A percentile compares a stretch with the other conserved stretches of the same genome.
Conservation (phyloP, 352 stramenopile genomes). For the Phytophthora megakarya region DNA sequence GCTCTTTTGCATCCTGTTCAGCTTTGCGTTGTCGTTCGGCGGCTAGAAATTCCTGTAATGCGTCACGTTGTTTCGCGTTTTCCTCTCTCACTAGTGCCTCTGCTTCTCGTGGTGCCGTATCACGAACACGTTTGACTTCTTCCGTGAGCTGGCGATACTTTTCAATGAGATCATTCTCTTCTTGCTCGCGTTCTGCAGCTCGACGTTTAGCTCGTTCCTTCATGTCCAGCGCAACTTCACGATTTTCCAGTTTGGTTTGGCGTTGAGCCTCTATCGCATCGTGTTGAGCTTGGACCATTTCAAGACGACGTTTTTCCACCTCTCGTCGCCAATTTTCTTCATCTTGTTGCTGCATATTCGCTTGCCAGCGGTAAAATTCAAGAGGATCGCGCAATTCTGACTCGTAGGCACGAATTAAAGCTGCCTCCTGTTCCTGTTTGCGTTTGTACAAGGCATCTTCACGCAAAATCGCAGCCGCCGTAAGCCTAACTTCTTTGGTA, state of each 20-base stretch:
- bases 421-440: slow-evolving; percentile 91
- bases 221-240: slow-evolving; percentile 78
- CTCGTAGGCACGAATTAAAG: slow-evolving; percentile 88
- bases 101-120: slow-evolving; percentile 81
- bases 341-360: slow-evolving; percentile 83
- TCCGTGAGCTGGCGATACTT: slow-evolving; percentile 57
- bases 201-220: slow-evolving; percentile 76
- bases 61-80: slow-evolving; percentile 64
- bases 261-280: slow-evolving; percentile 78
- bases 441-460: slow-evolving; percentile 93
- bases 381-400: slow-evolving; percentile 89
- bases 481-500: slow-evolving; percentile 77
- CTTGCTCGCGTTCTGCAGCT: slow-evolving; percentile 61
- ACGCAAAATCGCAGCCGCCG: slow-evolving; percentile 87
- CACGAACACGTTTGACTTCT: slow-evolving; percentile 79
- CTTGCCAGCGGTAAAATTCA: slow-evolving; percentile 92
- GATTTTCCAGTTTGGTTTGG: slow-evolving; percentile 76
- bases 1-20: slow-evolving; percentile 63
- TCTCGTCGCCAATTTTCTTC: slow-evolving; percentile 65
- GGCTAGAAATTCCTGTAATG: slow-evolving; percentile 65
- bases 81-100: slow-evolving; percentile 64
- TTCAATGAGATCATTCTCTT: slow-evolving; percentile 59
- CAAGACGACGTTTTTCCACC: slow-evolving; percentile 77
- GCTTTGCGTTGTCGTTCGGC: slow-evolving; percentile 68
- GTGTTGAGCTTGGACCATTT: slow-evolving; percentile 85